These are phyloP conservation scores for Hysterangium stoloniferum DNA, from an alignment of 768 basidiomycete species.

Conservation along the genomic window DNA sequence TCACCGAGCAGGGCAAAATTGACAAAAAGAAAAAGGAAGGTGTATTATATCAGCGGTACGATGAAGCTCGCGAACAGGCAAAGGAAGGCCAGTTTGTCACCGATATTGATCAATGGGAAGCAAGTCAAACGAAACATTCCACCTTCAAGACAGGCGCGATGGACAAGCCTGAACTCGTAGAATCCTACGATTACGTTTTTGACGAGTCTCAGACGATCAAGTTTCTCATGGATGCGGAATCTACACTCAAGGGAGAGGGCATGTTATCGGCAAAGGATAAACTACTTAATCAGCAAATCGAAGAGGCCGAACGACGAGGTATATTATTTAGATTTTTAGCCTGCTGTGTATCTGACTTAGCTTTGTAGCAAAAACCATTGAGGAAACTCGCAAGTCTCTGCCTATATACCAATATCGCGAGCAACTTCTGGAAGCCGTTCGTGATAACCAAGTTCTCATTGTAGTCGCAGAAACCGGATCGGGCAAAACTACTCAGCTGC, in stretches of 20 bases:
- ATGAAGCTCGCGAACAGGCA: slow-evolving; percentile 68
- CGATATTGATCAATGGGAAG: slow-evolving; percentile 97
- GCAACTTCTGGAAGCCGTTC: slow-evolving; percentile 80
- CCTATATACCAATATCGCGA: slow-evolving; percentile 90
- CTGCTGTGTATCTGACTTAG: slow-evolving; percentile 10
- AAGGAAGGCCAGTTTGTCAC: slow-evolving; percentile 94
- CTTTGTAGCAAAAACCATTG: slow-evolving; percentile 70
- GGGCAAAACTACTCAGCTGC: slow-evolving; percentile 96
- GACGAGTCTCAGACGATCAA: slow-evolving; percentile 96
- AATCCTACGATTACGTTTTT: slow-evolving; percentile 95
- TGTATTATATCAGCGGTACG: slow-evolving; percentile 88
- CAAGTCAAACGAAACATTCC: slow-evolving; percentile 80
- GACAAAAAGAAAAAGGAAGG: slow-evolving; percentile 94
- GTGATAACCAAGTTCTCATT: slow-evolving; percentile 89
- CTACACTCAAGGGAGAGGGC: slow-evolving; percentile 54
- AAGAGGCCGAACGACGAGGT: slow-evolving; percentile 88
- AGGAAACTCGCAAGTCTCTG: slow-evolving; percentile 87
- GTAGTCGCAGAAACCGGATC: slow-evolving; percentile 99
- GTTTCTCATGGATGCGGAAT: slow-evolving; percentile 89
- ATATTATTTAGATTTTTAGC: slow-evolving; percentile 20
- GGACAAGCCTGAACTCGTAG: slow-evolving; percentile 77
- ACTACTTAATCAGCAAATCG: slow-evolving; percentile 78
- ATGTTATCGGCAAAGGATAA: slow-evolving; percentile 79
- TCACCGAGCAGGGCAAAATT: slow-evolving; percentile 97
- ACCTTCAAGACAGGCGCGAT: slow-evolving; percentile 87